Conservation (phyloP, 768 basidiomycete genomes). For the Terana coerulea region DNA sequence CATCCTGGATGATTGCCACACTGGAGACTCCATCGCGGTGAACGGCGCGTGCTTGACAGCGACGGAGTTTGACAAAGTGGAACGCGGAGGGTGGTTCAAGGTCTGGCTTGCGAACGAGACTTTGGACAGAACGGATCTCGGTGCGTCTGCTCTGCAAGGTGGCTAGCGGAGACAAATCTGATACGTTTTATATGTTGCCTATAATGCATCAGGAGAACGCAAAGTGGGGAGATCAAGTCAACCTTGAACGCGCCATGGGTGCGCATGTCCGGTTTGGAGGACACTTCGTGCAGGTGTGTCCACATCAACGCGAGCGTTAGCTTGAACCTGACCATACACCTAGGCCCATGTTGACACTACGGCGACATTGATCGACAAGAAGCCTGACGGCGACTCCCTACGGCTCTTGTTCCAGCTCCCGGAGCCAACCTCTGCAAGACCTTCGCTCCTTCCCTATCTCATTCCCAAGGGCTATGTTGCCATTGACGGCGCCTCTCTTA, state of each 20-base stretch:
- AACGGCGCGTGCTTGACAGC: slow-evolving; percentile 84
- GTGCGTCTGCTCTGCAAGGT: slow-evolving; percentile 36
- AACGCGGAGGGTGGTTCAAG: slow-evolving; percentile 77
- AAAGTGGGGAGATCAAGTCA: slow-evolving; percentile 77
- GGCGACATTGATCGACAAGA: slow-evolving; percentile 63
- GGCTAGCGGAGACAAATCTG: not conserved
- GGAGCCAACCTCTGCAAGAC: slow-evolving; percentile 49
- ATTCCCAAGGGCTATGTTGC: slow-evolving; percentile 94
- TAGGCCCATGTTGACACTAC: slow-evolving; percentile 95
- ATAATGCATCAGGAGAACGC: slow-evolving; percentile 77
- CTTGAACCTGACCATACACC: not conserved
- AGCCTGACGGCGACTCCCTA: slow-evolving; percentile 83
- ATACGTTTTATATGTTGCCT: not conserved
- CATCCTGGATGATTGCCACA: slow-evolving; percentile 83
- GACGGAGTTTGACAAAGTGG: slow-evolving; percentile 66
- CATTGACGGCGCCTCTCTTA: slow-evolving; percentile 92
- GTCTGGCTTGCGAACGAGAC: slow-evolving; percentile 98
- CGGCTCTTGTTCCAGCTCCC: slow-evolving; percentile 78
- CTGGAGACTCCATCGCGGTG: slow-evolving; percentile 93
- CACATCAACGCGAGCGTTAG: not conserved
- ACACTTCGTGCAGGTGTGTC: slow-evolving; percentile 89
- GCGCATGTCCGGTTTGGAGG: slow-evolving; percentile 91
- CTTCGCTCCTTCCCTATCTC: slow-evolving; percentile 73
- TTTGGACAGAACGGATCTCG: slow-evolving; percentile 83
- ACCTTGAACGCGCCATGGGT: slow-evolving; percentile 94